phyloP scores from a whole-genome alignment of 2,329 filamentous ascomycete genomes.

The Trichoderma gracile region DNA sequence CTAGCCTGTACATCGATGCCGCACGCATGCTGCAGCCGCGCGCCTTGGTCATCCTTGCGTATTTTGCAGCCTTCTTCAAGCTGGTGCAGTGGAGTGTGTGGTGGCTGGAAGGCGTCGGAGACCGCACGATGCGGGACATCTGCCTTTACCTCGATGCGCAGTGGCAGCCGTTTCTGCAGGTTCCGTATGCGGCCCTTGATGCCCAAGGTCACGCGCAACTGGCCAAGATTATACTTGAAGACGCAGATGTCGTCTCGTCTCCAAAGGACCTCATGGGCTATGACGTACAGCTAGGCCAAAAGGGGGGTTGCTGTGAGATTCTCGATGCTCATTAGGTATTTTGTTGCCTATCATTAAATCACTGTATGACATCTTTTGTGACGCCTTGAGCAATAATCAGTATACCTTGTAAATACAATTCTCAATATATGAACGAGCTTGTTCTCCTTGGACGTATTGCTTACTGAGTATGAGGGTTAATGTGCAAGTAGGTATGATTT shows the following conservation, averaged over 20 bases:
- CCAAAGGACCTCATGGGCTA: background rate
- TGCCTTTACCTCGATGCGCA: constrained; percentile 41
- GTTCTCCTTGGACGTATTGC: too few relatives aligned
- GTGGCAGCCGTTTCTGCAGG: constrained; percentile 45
- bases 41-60: constrained; percentile 53
- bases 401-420: too few relatives aligned
- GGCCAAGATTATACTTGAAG: constrained; percentile 46
- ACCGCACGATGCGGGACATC: constrained; percentile 50
- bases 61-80: constrained; percentile 55
- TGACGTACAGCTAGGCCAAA: background rate
- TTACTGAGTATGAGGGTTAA: too few relatives aligned
- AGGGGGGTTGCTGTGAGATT: background rate
- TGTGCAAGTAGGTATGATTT: background rate
- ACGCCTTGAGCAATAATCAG: too few relatives aligned
- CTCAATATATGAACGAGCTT: too few relatives aligned
- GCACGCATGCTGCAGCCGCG: constrained; percentile 46
- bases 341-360: too few relatives aligned
- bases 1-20: constrained; percentile 47
- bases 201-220: constrained; percentile 40
- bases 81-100: constrained; percentile 43
- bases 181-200: constrained; percentile 44
- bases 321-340: too few relatives aligned
- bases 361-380: too few relatives aligned
- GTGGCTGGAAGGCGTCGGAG: constrained; percentile 53
- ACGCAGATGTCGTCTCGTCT: constrained; percentile 44